Evolutionary conservation across 106 monocot genomes (phyloP).

Genomic region (Phalaenopsis aphrodite): DNA sequence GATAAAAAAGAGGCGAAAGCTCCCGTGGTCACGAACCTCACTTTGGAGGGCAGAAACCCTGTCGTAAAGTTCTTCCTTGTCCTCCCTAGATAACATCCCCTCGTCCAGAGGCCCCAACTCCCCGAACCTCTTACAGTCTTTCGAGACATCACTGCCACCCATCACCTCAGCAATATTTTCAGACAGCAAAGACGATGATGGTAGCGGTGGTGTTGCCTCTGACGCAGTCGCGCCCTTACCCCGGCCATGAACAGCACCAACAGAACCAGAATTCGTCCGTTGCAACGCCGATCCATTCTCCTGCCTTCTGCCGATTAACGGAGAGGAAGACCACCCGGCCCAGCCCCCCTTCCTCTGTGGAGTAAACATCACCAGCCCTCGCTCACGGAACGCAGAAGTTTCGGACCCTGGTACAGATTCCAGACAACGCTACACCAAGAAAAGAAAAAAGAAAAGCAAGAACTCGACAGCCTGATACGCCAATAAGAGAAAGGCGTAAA

Average conservation of each 20-base stretch:
- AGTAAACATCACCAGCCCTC: slow-evolving; percentile 17
- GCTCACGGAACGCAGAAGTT: background rate
- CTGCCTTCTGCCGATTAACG: background rate
- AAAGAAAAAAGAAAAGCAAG: background rate
- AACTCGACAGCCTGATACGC: background rate
- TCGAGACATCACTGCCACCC: slow-evolving; percentile 1
- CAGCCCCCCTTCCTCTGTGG: slow-evolving; percentile 18
- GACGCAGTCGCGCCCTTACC: slow-evolving; percentile 7
- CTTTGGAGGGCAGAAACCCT: slow-evolving; percentile 14
- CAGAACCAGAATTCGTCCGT: slow-evolving; percentile 3
- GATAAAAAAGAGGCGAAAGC: background rate
- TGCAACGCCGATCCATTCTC: background rate
- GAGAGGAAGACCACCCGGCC: slow-evolving; percentile 9
- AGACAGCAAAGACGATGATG: background rate
- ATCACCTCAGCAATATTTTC: slow-evolving; percentile 4
- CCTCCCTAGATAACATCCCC: slow-evolving; percentile 42
- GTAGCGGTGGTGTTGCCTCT: background rate
- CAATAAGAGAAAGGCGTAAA: background rate
- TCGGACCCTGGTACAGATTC: background rate
- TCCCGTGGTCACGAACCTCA: slow-evolving; percentile 8
- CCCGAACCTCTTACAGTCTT: slow-evolving; percentile 38
- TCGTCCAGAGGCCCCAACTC: slow-evolving; percentile 74
- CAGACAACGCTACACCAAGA: background rate
- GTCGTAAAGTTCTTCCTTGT: slow-evolving; percentile 37
- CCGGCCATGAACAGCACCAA: background rate